A percentile compares a stretch with the other conserved stretches of the same genome.
Evolutionary conservation across 148 eudicot species (phyloP).

Genomic region (Heliosperma pusillum): DNA sequence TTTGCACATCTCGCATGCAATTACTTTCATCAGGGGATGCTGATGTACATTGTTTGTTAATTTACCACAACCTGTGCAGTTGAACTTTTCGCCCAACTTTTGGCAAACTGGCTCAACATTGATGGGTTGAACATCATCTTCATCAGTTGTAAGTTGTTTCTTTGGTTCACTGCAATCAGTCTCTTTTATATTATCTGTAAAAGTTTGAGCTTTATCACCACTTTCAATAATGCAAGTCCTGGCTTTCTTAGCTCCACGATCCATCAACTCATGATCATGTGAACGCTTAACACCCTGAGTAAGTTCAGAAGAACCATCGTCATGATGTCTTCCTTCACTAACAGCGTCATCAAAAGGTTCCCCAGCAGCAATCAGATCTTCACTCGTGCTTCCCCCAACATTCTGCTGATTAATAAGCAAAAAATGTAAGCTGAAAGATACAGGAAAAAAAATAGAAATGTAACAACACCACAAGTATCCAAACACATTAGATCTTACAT

Average conservation of each 20-base stretch:
- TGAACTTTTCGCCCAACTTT: slow-evolving; percentile 30
- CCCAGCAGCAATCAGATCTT: slow-evolving; percentile 22
- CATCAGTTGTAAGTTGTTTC: slow-evolving; percentile 25
- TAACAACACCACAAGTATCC: background rate
- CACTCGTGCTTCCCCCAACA: slow-evolving; percentile 16
- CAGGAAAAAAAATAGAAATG: background rate
- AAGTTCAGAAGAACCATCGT: slow-evolving; percentile 28
- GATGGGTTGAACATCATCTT: slow-evolving; percentile 21
- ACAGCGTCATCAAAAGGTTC: slow-evolving; percentile 24
- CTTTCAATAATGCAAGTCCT: slow-evolving; percentile 28
- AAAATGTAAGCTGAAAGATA: slow-evolving; percentile 15
- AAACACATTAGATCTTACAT: background rate
- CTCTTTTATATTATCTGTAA: slow-evolving; percentile 22
- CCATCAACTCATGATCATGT: slow-evolving; percentile 40
- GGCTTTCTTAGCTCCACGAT: slow-evolving; percentile 37
- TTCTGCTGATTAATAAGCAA: slow-evolving; percentile 5
- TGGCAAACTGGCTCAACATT: slow-evolving; percentile 13
- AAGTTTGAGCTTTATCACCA: slow-evolving; percentile 34
- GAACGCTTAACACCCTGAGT: slow-evolving; percentile 47
- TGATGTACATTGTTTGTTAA: slow-evolving; percentile 36
- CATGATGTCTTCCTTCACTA: slow-evolving; percentile 18
- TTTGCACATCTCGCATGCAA: slow-evolving; percentile 65
- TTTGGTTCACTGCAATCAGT: slow-evolving; percentile 9
- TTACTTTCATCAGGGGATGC: slow-evolving; percentile 69
- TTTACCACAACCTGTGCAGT: slow-evolving; percentile 67